phyloP scores from a whole-genome alignment of 106 monocot genomes.

The Vanilla planifolia region DNA sequence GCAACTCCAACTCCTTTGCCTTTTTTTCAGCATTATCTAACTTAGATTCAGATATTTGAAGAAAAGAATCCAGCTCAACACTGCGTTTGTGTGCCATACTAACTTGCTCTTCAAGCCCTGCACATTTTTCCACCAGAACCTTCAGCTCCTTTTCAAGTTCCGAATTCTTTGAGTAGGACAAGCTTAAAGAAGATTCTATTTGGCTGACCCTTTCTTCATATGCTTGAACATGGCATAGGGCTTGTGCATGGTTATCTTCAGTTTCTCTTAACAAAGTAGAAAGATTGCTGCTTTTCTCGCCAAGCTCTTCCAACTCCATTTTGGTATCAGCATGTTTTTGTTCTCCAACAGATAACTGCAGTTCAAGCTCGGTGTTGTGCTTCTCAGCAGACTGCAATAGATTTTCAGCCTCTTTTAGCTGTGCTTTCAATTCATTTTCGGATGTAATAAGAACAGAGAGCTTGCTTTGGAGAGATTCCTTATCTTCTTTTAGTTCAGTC shows the following conservation, averaged over 20 bases:
- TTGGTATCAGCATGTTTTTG: constrained; percentile 37
- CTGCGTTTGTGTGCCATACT: constrained; percentile 25
- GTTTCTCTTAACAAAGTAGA: constrained; percentile 20
- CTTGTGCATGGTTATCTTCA: constrained; percentile 38
- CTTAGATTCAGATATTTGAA: constrained; percentile 41
- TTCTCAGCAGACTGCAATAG: constrained; percentile 49
- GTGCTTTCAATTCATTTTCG: constrained; percentile 36
- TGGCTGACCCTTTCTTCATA: constrained; percentile 49
- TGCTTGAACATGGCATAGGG: constrained; percentile 28
- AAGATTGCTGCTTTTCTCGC: constrained; percentile 42
- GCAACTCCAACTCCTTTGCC: constrained; percentile 45
- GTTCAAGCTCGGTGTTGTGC: constrained; percentile 47
- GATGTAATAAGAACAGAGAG: constrained; percentile 33
- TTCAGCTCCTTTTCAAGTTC: constrained; percentile 51
- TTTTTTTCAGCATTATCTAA: constrained; percentile 42
- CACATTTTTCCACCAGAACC: constrained; percentile 35
- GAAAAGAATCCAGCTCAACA: constrained; percentile 43
- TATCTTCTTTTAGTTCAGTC: constrained; percentile 44
- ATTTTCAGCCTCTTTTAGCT: constrained; percentile 42
- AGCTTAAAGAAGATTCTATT: constrained; percentile 48
- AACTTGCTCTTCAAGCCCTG: constrained; percentile 30
- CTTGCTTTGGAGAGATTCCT: constrained; percentile 32
- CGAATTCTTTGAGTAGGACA: constrained; percentile 25
- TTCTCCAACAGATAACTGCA: constrained; percentile 39
- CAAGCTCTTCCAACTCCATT: constrained; percentile 32